Percentiles rank a stretch among this genome's conserved stretches.
Evolutionary conservation across 768 basidiomycete species (phyloP).

Genomic region (Mycena rosella): DNA sequence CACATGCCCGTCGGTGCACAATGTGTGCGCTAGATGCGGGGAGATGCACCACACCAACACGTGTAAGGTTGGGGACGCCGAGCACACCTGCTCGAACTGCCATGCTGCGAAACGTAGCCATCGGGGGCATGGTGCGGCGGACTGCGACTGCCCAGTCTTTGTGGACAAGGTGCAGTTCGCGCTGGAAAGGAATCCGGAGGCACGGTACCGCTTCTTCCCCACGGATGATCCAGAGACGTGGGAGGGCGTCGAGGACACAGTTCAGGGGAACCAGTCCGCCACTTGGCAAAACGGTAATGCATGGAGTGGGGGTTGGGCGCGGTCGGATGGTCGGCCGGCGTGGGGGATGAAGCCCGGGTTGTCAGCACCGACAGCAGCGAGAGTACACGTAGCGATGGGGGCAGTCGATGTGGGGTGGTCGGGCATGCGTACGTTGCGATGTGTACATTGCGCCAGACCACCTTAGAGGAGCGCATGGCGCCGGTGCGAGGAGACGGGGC

Average conservation of each 20-base stretch:
- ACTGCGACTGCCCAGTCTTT: background rate
- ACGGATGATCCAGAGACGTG: background rate
- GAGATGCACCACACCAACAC: constrained; percentile 30
- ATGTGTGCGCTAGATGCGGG: constrained; percentile 36
- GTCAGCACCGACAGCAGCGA: background rate
- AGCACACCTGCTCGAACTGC: constrained; percentile 2
- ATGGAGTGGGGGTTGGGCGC: too few relatives aligned
- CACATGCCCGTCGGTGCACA: too few relatives aligned
- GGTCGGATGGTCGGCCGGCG: too few relatives aligned
- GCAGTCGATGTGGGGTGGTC: too few relatives aligned
- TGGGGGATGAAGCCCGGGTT: background rate
- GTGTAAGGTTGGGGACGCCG: background rate
- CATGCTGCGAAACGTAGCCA: background rate
- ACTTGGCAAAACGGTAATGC: background rate
- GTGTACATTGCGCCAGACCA: too few relatives aligned
- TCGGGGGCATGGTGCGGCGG: constrained; percentile 3
- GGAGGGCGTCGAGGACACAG: background rate
- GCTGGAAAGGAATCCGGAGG: constrained; percentile 4
- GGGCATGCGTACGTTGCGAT: too few relatives aligned
- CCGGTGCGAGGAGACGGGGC: too few relatives aligned
- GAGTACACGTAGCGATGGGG: too few relatives aligned
- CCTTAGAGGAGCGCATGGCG: too few relatives aligned
- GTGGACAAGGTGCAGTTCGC: constrained; percentile 1
- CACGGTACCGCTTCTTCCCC: background rate
- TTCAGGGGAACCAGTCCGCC: background rate